These are phyloP conservation scores for Zygosaccharomyces lentus DNA, from an alignment of 805 yeast species.

Conservation along the genomic window DNA sequence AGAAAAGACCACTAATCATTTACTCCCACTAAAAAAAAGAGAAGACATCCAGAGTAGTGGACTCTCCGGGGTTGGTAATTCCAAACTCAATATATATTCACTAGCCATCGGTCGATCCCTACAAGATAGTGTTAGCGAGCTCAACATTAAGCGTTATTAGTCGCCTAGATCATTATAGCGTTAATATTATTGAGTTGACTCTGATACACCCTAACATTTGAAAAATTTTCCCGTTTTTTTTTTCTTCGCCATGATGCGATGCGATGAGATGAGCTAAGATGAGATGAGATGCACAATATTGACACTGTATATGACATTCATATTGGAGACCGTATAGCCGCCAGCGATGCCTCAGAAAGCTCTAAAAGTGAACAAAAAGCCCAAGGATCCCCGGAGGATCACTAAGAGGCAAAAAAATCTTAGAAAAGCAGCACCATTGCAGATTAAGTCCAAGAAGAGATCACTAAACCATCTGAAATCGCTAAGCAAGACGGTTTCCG, in stretches of 20 bases:
- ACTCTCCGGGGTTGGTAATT: background rate
- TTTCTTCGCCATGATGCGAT: conserved; percentile 1
- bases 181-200: conserved; percentile 6
- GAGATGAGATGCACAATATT: background rate
- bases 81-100: background rate
- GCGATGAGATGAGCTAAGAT: conserved; percentile 2
- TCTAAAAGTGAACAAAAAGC: conserved; percentile 45
- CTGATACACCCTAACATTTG: conserved; percentile 6
- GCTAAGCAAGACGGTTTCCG: conserved; percentile 47
- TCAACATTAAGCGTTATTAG: background rate
- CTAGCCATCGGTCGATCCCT: background rate
- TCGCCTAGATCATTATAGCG: background rate
- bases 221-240: background rate
- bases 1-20: background rate
- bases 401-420: conserved; percentile 64
- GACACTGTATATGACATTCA: background rate
- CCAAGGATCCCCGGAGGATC: conserved; percentile 39
- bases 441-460: conserved; percentile 62
- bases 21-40: background rate
- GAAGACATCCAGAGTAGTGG: no score
- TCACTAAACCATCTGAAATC: conserved; percentile 49
- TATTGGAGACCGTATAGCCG: background rate
- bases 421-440: conserved; percentile 69
- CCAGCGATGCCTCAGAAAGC: conserved; percentile 68
- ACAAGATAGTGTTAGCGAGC: background rate